Percentiles rank a stretch among this genome's conserved stretches.
These are phyloP conservation scores for Scedosporium boydii DNA, from an alignment of 2,329 filamentous ascomycete species.

Conservation along the genomic window DNA sequence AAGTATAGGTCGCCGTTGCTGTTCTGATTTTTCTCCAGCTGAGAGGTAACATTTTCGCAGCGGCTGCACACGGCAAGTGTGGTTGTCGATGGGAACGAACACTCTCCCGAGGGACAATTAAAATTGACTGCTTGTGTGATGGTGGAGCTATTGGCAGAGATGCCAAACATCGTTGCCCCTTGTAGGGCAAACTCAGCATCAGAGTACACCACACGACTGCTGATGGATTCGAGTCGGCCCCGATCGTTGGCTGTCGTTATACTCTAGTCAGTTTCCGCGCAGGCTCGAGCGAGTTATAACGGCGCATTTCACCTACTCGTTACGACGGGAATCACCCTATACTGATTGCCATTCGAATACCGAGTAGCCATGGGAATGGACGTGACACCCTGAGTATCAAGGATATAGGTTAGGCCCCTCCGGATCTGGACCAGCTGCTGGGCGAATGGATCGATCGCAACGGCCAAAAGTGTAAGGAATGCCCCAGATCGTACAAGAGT, in stretches of 20 bases:
- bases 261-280: no score
- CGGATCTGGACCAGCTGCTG: slow-evolving; percentile 10
- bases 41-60: not conserved
- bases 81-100: not conserved
- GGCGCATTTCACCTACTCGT: not conserved
- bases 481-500: slow-evolving; percentile 10
- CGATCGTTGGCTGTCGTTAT: not conserved
- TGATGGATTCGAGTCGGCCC: not conserved
- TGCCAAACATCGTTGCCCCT: slow-evolving; percentile 8
- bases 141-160: not conserved
- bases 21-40: not conserved
- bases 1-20: not conserved
- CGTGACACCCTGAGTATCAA: not conserved
- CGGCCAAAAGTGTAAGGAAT: slow-evolving; percentile 9
- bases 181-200: slow-evolving; percentile 11
- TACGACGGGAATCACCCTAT: not conserved
- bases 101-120: not conserved
- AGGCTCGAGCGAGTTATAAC: no score
- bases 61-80: not conserved
- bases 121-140: not conserved
- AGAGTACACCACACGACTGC: not conserved
- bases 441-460: slow-evolving; percentile 11
- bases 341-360: not conserved
- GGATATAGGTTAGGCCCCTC: not conserved
- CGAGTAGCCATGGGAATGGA: not conserved